Conservation (phyloP, 768 basidiomycete genomes). For the Mycena rebaudengoi region DNA sequence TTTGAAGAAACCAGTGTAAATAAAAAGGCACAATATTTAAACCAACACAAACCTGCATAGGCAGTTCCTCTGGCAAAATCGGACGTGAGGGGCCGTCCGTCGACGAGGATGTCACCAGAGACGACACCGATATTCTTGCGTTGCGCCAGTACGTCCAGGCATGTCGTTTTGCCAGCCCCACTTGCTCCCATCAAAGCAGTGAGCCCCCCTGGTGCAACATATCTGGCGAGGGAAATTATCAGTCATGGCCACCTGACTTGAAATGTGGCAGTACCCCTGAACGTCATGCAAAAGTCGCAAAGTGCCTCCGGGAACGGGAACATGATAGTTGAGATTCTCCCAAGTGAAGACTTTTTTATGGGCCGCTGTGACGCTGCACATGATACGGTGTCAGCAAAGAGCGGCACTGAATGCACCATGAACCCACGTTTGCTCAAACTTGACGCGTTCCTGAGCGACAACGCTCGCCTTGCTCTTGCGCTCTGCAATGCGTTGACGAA, state of each 20-base stretch:
- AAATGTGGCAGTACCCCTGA: constrained; percentile 77
- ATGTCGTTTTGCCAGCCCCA: constrained; percentile 84
- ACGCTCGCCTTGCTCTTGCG: constrained; percentile 38
- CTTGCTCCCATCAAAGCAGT: constrained; percentile 91
- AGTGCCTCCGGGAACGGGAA: constrained; percentile 70
- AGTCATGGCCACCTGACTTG: no score
- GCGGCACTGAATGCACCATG: not conserved
- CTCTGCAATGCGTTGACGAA: constrained; percentile 61
- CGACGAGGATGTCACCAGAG: constrained; percentile 68
- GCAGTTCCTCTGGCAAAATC: constrained; percentile 73
- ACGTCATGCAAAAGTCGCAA: constrained; percentile 77
- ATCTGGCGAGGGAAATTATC: no score
- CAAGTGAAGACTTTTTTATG: constrained; percentile 78
- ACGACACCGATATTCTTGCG: constrained; percentile 77
- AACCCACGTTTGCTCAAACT: constrained; percentile 14
- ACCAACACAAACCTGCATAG: constrained; percentile 64
- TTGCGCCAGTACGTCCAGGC: constrained; percentile 76
- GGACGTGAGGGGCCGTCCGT: constrained; percentile 67
- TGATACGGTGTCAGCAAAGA: not conserved
- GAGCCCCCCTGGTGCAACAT: no score
- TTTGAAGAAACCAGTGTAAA: constrained; percentile 31
- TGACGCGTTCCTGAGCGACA: constrained; percentile 24
- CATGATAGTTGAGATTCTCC: constrained; percentile 80
- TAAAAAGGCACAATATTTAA: constrained; percentile 25
- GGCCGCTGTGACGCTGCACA: constrained; percentile 25